These are phyloP conservation scores for Bretziella fagacearum DNA, from an alignment of 2,329 filamentous ascomycete species.

Conservation along the genomic window DNA sequence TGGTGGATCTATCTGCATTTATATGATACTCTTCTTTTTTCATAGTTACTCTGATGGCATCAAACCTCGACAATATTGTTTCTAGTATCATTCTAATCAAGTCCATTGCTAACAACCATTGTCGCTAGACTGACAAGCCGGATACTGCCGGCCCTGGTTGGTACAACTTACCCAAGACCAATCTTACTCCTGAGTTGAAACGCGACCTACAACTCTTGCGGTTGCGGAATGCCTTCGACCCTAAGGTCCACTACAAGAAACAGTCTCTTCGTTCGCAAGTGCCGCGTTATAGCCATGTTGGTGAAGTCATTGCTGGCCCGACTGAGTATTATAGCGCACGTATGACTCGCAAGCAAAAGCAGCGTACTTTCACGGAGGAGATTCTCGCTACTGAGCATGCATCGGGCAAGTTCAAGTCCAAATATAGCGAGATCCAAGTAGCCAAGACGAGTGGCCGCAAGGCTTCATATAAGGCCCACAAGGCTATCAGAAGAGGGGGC, in stretches of 20 bases:
- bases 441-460: slow-evolving; percentile 80
- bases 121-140: slow-evolving; percentile 8
- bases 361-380: slow-evolving; percentile 74
- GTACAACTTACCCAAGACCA: slow-evolving; percentile 76
- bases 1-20: slow-evolving; percentile 35
- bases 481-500: slow-evolving; percentile 4
- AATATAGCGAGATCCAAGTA: slow-evolving; percentile 71
- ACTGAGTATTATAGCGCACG: slow-evolving; percentile 74
- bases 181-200: slow-evolving; percentile 70
- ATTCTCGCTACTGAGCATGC: slow-evolving; percentile 39
- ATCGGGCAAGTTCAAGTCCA: slow-evolving; percentile 54
- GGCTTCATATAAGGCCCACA: slow-evolving; percentile 43
- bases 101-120: not conserved
- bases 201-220: slow-evolving; percentile 77
- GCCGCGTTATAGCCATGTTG: slow-evolving; percentile 76
- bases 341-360: slow-evolving; percentile 72
- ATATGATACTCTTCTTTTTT: slow-evolving; percentile 37
- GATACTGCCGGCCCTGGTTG: slow-evolving; percentile 61
- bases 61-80: not conserved
- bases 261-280: slow-evolving; percentile 25
- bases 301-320: slow-evolving; percentile 72
- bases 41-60: slow-evolving; percentile 58
- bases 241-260: slow-evolving; percentile 85
- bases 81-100: not conserved
- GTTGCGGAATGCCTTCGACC: slow-evolving; percentile 76